These are phyloP conservation scores for Mucor lusitanicus DNA, from an alignment of 371 early-diverging fungal species.

Conservation along the genomic window DNA sequence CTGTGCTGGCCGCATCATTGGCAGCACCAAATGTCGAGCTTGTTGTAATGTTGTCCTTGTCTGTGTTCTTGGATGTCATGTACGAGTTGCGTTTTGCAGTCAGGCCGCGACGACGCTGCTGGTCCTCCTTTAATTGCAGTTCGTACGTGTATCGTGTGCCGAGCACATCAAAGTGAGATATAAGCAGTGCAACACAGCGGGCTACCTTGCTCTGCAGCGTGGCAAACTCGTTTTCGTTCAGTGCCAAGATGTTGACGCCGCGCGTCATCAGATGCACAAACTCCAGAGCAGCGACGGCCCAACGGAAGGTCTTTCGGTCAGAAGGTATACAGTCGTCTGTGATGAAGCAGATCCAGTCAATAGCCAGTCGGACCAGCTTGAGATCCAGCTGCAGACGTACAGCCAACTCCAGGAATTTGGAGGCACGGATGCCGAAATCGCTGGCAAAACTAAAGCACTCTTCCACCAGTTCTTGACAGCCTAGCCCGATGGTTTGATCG, in stretches of 20 bases:
- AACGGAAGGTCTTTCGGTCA: constrained; percentile 84
- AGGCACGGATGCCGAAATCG: constrained; percentile 71
- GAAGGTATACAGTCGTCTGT: constrained; percentile 77
- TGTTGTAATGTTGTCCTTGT: constrained; percentile 44
- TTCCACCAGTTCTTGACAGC: constrained; percentile 77
- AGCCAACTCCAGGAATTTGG: constrained; percentile 66
- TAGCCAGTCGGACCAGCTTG: constrained; percentile 70
- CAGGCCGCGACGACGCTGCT: constrained; percentile 39
- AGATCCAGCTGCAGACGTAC: constrained; percentile 57
- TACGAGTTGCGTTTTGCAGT: constrained; percentile 44
- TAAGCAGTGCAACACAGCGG: constrained; percentile 78
- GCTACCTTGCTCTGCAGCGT: constrained; percentile 72
- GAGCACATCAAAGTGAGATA: constrained; percentile 80
- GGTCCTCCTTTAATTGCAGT: constrained; percentile 46
- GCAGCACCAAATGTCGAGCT: constrained; percentile 49
- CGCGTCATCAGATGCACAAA: constrained; percentile 81
- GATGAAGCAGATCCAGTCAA: constrained; percentile 88
- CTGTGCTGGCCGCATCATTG: constrained; percentile 32
- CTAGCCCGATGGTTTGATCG: constrained; percentile 53
- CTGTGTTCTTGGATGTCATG: constrained; percentile 27
- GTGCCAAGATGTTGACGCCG: constrained; percentile 70
- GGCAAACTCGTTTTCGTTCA: constrained; percentile 71
- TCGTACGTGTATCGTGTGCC: constrained; percentile 65
- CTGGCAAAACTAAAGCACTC: constrained; percentile 85
- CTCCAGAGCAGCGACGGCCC: constrained; percentile 87